Percentiles rank a stretch among this genome's conserved stretches.
Evolutionary conservation across 192 early-diverging fungal species (phyloP).

Genomic region (Hyaloraphidium curvatum): DNA sequence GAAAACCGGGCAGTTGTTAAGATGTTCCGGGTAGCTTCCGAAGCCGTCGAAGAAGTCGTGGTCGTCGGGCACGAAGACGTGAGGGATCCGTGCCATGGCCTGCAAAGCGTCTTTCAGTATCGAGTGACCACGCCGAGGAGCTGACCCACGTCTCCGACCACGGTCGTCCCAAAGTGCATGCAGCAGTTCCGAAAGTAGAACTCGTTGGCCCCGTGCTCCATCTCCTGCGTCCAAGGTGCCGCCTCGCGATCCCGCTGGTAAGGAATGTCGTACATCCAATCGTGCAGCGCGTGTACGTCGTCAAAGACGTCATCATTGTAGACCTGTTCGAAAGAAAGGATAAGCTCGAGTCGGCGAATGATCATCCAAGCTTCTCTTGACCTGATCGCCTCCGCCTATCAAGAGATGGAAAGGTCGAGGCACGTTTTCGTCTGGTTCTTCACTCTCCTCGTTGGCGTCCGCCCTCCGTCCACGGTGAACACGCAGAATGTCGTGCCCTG

Average conservation of each 20-base stretch:
- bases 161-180: slow-evolving; percentile 24
- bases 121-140: too few relatives aligned
- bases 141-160: background rate
- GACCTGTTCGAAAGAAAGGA: background rate
- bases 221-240: slow-evolving; percentile 32
- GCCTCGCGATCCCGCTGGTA: slow-evolving; percentile 21
- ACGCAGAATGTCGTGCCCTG: background rate
- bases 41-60: slow-evolving; percentile 77
- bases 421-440: too few relatives aligned
- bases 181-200: slow-evolving; percentile 55
- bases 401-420: slow-evolving; percentile 3
- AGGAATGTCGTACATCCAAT: background rate
- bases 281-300: background rate
- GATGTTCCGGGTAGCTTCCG: slow-evolving; percentile 59
- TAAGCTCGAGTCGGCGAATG: background rate
- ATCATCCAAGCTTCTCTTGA: background rate
- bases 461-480: background rate
- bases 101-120: slow-evolving; percentile 9
- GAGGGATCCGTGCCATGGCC: slow-evolving; percentile 54
- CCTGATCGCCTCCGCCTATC: slow-evolving; percentile 1
- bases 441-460: too few relatives aligned
- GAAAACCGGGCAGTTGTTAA: slow-evolving; percentile 47
- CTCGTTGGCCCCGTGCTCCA: slow-evolving; percentile 27
- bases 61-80: slow-evolving; percentile 63
- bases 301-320: slow-evolving; percentile 2